A percentile compares a stretch with the other conserved stretches of the same genome.
Conservation (phyloP, 768 basidiomycete species). For the Leucosporidium yakuticum region DNA sequence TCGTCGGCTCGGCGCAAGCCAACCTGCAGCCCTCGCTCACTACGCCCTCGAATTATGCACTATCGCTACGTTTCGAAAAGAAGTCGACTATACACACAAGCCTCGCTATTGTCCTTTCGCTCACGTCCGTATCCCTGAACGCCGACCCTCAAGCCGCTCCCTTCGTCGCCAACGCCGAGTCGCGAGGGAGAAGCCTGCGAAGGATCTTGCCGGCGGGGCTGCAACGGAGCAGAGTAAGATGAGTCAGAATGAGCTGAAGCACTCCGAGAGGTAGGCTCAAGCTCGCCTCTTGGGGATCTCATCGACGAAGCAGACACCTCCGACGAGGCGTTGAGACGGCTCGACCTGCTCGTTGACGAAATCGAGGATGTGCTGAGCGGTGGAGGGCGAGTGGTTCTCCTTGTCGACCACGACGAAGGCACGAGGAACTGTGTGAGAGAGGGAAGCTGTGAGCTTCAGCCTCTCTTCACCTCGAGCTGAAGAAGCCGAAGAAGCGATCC, state of each 20-base stretch:
- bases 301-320: constrained; percentile 3
- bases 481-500: too few relatives aligned
- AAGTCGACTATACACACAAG: too few relatives aligned
- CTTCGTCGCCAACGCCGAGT: neutral
- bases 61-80: too few relatives aligned
- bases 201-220: constrained; percentile 3
- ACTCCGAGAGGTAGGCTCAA: neutral
- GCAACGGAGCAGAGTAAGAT: too few relatives aligned
- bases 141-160: too few relatives aligned
- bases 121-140: too few relatives aligned
- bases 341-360: neutral
- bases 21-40: too few relatives aligned
- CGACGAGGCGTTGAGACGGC: neutral
- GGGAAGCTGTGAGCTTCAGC: too few relatives aligned
- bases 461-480: too few relatives aligned
- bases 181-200: neutral
- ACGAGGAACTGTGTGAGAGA: constrained; percentile 5
- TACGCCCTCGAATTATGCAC: too few relatives aligned
- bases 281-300: constrained; percentile 13
- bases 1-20: too few relatives aligned
- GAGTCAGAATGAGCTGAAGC: neutral
- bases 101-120: too few relatives aligned
- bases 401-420: constrained; percentile 3
- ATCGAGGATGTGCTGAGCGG: neutral
- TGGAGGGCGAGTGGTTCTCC: neutral